These are phyloP conservation scores for Gamsiella multidivaricata DNA, from an alignment of 192 early-diverging fungal species.

Conservation along the genomic window DNA sequence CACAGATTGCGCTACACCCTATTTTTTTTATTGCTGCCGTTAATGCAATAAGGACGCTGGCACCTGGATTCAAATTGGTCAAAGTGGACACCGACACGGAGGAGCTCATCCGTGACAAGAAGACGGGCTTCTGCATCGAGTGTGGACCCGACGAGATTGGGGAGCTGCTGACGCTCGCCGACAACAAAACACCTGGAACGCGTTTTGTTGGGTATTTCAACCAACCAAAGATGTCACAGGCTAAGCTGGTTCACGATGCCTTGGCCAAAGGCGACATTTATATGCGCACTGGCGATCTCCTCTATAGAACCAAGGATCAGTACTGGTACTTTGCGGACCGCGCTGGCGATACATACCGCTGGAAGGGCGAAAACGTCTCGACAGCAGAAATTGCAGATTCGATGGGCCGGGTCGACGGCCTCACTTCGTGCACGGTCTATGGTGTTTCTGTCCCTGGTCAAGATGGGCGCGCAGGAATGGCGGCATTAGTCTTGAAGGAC, in stretches of 20 bases:
- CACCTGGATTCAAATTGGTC: slow-evolving; percentile 55
- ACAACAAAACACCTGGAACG: slow-evolving; percentile 29
- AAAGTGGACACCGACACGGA: slow-evolving; percentile 69
- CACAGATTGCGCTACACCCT: background rate
- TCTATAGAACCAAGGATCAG: slow-evolving; percentile 60
- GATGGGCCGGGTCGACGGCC: slow-evolving; percentile 59
- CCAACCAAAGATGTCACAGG: slow-evolving; percentile 58
- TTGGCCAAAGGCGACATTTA: slow-evolving; percentile 70
- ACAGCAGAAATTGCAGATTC: slow-evolving; percentile 72
- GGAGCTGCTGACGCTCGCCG: slow-evolving; percentile 56
- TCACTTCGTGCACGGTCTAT: slow-evolving; percentile 72
- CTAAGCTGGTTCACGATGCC: slow-evolving; percentile 64
- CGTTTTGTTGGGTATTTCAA: slow-evolving; percentile 66
- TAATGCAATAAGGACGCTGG: slow-evolving; percentile 24
- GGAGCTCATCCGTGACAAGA: slow-evolving; percentile 59
- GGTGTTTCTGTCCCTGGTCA: slow-evolving; percentile 66
- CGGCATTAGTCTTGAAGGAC: slow-evolving; percentile 63
- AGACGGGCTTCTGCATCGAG: slow-evolving; percentile 64
- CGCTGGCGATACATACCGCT: slow-evolving; percentile 77
- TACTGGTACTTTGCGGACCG: slow-evolving; percentile 77
- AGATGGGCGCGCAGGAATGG: slow-evolving; percentile 79
- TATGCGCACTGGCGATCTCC: slow-evolving; percentile 69
- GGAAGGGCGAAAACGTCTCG: slow-evolving; percentile 74
- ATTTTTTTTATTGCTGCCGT: background rate
- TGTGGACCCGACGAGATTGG: slow-evolving; percentile 62